Conservation (phyloP, 1,139 yeast genomes). For the Suhomyces yuchorum region DNA sequence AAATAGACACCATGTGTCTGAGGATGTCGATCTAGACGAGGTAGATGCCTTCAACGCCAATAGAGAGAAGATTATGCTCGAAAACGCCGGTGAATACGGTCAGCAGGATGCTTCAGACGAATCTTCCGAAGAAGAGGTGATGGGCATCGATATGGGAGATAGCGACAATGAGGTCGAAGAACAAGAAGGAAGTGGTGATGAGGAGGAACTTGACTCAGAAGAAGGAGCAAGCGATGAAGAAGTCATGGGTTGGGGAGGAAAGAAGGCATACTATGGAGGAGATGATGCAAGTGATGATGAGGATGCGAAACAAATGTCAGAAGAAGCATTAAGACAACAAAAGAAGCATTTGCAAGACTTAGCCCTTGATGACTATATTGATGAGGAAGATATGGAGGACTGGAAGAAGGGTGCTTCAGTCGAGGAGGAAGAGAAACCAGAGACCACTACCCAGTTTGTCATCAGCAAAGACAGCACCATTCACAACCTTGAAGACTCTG, state of each 20-base stretch:
- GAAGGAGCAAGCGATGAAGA: slow-evolving; percentile 57
- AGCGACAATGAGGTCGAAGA: slow-evolving; percentile 38
- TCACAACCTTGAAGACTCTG: slow-evolving; percentile 40
- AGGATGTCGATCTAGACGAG: slow-evolving; percentile 55
- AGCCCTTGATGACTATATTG: slow-evolving; percentile 79
- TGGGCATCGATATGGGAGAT: slow-evolving; percentile 36
- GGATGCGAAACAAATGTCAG: slow-evolving; percentile 75
- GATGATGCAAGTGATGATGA: slow-evolving; percentile 79
- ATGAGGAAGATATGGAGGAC: slow-evolving; percentile 77
- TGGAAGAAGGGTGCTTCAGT: slow-evolving; percentile 54
- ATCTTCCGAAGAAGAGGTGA: slow-evolving; percentile 50
- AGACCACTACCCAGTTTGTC: slow-evolving; percentile 20
- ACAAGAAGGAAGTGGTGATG: slow-evolving; percentile 32
- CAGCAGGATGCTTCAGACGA: slow-evolving; percentile 36
- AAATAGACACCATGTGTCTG: slow-evolving; percentile 16
- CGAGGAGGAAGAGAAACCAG: slow-evolving; percentile 33
- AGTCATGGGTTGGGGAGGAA: slow-evolving; percentile 77
- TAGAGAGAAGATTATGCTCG: slow-evolving; percentile 61
- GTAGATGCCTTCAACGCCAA: slow-evolving; percentile 73
- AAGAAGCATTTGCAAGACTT: slow-evolving; percentile 80
- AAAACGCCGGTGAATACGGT: slow-evolving; percentile 54
- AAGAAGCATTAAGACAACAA: slow-evolving; percentile 87
- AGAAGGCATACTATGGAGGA: slow-evolving; percentile 77
- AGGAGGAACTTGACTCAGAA: slow-evolving; percentile 48
- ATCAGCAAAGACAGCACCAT: slow-evolving; percentile 32